These are phyloP conservation scores for Gentiana straminea DNA, from an alignment of 257 asterid species.

Conservation along the genomic window DNA sequence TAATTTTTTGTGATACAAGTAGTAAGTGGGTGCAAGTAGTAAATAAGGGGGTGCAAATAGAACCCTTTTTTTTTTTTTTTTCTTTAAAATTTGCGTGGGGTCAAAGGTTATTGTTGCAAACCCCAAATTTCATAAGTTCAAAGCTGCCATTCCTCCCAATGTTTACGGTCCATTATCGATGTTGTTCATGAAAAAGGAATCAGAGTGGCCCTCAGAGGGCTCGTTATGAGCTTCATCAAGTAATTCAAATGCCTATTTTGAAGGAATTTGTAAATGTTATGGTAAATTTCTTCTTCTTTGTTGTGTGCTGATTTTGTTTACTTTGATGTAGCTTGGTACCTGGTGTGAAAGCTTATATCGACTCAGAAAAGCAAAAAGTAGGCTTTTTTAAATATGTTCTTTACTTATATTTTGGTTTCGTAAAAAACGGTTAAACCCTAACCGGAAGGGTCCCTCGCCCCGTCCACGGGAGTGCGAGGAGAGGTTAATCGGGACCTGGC, in stretches of 20 bases:
- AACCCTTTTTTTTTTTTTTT: too few relatives aligned
- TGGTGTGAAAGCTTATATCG: conserved; percentile 63
- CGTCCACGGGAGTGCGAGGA: too few relatives aligned
- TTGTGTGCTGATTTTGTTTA: not conserved
- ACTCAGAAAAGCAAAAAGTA: conserved; percentile 82
- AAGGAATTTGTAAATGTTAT: not conserved
- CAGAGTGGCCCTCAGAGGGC: conserved; percentile 39
- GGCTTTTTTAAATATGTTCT: not conserved
- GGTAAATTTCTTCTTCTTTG: not conserved
- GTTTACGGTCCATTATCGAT: conserved; percentile 28
- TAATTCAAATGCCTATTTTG: conserved; percentile 19
- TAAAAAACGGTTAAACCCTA: too few relatives aligned
- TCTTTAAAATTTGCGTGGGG: too few relatives aligned
- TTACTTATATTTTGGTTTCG: not conserved
- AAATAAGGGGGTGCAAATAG: too few relatives aligned
- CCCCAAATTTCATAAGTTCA: too few relatives aligned
- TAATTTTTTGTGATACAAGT: too few relatives aligned
- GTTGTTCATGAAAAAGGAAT: conserved; percentile 58
- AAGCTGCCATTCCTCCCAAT: conserved; percentile 13
- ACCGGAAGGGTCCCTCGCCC: too few relatives aligned
- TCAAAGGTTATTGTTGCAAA: too few relatives aligned
- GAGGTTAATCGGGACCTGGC: too few relatives aligned
- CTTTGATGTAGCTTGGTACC: conserved; percentile 57
- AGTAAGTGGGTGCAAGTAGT: too few relatives aligned
- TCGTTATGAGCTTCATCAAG: conserved; percentile 51